phyloP scores from a whole-genome alignment of 352 stramenopile genomes.

The Pythium brachiatum region DNA sequence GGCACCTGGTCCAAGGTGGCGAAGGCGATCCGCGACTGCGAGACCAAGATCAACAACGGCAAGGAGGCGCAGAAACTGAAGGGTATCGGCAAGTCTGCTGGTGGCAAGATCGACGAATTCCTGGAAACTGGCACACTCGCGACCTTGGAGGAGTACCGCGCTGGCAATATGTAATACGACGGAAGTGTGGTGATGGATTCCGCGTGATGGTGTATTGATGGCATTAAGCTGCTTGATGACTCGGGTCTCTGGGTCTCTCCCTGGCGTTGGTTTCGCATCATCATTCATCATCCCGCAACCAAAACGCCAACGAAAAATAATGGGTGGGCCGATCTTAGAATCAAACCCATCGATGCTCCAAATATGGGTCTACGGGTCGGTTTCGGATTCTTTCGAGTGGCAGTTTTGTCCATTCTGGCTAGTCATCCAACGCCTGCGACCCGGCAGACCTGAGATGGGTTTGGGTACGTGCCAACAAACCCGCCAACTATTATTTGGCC shows the following conservation, averaged over 20 bases:
- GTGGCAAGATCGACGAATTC: slow-evolving; percentile 85
- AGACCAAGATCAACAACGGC: slow-evolving; percentile 57
- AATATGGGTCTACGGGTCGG: background rate
- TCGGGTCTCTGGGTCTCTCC: background rate
- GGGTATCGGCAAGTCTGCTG: slow-evolving; percentile 79
- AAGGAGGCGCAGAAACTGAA: slow-evolving; percentile 85
- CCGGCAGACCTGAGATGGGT: background rate
- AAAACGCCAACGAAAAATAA: background rate
- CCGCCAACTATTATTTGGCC: background rate
- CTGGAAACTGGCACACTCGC: slow-evolving; percentile 76
- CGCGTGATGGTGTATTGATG: background rate
- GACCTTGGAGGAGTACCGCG: slow-evolving; percentile 81
- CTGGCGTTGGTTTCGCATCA: background rate
- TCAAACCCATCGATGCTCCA: background rate
- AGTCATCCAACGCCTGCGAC: background rate
- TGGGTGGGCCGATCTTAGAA: background rate
- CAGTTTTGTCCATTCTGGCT: background rate
- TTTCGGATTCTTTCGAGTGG: background rate
- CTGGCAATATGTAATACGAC: slow-evolving; percentile 67
- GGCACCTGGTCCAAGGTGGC: slow-evolving; percentile 87
- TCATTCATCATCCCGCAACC: background rate
- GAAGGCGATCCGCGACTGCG: slow-evolving; percentile 75
- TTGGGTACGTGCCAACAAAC: background rate
- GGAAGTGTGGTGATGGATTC: background rate
- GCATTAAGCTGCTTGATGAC: background rate